Evolutionary conservation across 371 early-diverging fungal species (phyloP).

Genomic region (Syncephalastrum monosporum): DNA sequence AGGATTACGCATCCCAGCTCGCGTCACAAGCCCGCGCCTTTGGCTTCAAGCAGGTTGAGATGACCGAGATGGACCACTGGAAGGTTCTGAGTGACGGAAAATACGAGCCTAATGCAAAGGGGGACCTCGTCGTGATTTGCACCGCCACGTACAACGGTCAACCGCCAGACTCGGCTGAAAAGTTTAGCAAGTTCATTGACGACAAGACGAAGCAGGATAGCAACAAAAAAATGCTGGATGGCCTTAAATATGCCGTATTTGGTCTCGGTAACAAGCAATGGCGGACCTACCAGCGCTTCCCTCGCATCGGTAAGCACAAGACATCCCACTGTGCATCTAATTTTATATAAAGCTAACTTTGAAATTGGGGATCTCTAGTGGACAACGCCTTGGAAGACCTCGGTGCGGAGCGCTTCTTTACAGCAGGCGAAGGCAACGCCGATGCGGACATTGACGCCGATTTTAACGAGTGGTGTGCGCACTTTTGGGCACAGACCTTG

Average conservation of each 20-base stretch:
- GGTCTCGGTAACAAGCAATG: slow-evolving; percentile 62
- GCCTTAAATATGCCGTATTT: slow-evolving; percentile 77
- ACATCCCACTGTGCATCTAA: too few species aligned
- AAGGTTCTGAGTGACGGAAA: slow-evolving; percentile 50
- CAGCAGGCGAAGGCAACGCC: slow-evolving; percentile 51
- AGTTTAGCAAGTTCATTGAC: slow-evolving; percentile 50
- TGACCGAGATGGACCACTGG: slow-evolving; percentile 50
- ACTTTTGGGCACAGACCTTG: slow-evolving; percentile 41
- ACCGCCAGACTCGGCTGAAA: slow-evolving; percentile 58
- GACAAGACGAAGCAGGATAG: slow-evolving; percentile 72
- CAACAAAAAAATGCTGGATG: slow-evolving; percentile 85
- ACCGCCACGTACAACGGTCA: slow-evolving; percentile 58
- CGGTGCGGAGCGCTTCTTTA: slow-evolving; percentile 48
- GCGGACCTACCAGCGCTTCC: slow-evolving; percentile 60
- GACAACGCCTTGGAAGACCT: slow-evolving; percentile 36
- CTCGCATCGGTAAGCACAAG: slow-evolving; percentile 19
- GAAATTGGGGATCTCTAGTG: slow-evolving; percentile 3
- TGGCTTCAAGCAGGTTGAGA: slow-evolving; percentile 37
- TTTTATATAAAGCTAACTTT: too few species aligned
- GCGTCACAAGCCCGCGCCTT: slow-evolving; percentile 40
- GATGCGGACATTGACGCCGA: slow-evolving; percentile 51
- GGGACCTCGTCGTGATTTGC: slow-evolving; percentile 45
- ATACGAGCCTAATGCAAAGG: slow-evolving; percentile 16
- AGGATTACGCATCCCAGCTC: slow-evolving; percentile 50
- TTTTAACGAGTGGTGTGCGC: slow-evolving; percentile 49